A percentile compares a stretch with the other conserved stretches of the same genome.
Conservation (phyloP, 495 filamentous ascomycete species). For the Aspergillus campestris region DNA sequence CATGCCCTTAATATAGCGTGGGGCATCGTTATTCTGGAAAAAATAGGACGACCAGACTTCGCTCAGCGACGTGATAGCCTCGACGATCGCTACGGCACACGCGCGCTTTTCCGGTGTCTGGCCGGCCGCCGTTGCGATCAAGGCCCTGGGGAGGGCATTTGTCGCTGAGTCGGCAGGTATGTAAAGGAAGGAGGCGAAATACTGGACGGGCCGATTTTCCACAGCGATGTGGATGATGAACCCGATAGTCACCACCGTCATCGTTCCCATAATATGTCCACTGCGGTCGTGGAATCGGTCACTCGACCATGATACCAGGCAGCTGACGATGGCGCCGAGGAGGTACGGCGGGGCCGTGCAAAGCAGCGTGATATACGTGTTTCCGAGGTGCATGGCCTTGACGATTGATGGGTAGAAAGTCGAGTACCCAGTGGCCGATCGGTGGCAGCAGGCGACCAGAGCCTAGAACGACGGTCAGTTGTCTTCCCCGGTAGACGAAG, state of each 20-base stretch:
- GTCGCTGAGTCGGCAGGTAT: no score
- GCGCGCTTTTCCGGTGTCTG: slow-evolving; percentile 34
- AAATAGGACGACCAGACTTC: slow-evolving; percentile 52
- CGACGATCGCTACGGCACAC: slow-evolving; percentile 44
- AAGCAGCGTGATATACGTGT: slow-evolving; percentile 42
- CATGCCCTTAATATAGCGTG: slow-evolving; percentile 39
- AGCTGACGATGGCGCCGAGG: slow-evolving; percentile 34
- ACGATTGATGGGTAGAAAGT: slow-evolving; percentile 51
- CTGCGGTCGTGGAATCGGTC: slow-evolving; percentile 41
- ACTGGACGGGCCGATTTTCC: slow-evolving; percentile 12
- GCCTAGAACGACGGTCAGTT: slow-evolving; percentile 18
- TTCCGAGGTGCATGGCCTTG: slow-evolving; percentile 39
- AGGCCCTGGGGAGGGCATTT: neutral
- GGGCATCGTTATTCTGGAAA: slow-evolving; percentile 41
- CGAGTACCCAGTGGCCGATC: slow-evolving; percentile 30
- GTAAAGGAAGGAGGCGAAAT: slow-evolving; percentile 15
- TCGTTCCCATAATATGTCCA: slow-evolving; percentile 35
- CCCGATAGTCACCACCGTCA: slow-evolving; percentile 34
- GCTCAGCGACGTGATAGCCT: slow-evolving; percentile 44
- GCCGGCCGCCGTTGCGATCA: slow-evolving; percentile 15
- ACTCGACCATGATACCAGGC: slow-evolving; percentile 35
- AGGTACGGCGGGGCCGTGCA: slow-evolving; percentile 47
- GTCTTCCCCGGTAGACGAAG: no score
- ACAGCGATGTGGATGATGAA: slow-evolving; percentile 30
- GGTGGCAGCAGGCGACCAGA: slow-evolving; percentile 19